Evolutionary conservation across 768 basidiomycete genomes (phyloP).

Genomic region (Lactarius trivialis): DNA sequence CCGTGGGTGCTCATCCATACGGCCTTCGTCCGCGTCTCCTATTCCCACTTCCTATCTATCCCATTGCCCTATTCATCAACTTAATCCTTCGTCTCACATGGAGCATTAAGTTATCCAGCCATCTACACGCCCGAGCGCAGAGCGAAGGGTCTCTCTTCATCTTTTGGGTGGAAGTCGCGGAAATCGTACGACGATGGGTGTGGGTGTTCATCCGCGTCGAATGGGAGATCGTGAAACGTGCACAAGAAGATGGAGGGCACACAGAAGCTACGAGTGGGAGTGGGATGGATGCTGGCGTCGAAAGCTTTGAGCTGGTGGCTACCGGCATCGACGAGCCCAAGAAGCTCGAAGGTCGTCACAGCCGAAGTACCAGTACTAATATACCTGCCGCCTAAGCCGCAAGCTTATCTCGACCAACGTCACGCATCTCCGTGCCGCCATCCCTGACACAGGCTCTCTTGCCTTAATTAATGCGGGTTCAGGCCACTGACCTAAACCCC

Average conservation of each 20-base stretch:
- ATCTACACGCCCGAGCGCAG: slow-evolving; percentile 74
- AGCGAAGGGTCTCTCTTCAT: slow-evolving; percentile 60
- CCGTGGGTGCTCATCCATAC: slow-evolving; percentile 42
- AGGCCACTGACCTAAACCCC: neutral
- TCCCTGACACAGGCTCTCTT: neutral
- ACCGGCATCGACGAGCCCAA: neutral
- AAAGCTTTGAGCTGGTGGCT: slow-evolving; percentile 9
- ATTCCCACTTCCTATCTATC: slow-evolving; percentile 80
- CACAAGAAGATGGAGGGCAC: slow-evolving; percentile 2
- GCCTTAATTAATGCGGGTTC: too few species aligned
- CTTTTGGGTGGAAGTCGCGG: slow-evolving; percentile 87
- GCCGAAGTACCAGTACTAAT: neutral
- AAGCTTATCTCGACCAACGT: neutral
- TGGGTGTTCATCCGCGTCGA: slow-evolving; percentile 98
- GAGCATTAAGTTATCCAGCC: slow-evolving; percentile 85
- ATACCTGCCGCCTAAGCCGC: neutral
- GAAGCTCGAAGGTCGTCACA: slow-evolving; percentile 2
- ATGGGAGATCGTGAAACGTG: slow-evolving; percentile 62
- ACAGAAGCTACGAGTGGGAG: neutral
- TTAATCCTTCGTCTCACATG: slow-evolving; percentile 87
- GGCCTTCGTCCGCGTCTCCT: slow-evolving; percentile 73
- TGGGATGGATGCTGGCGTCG: neutral
- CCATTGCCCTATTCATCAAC: slow-evolving; percentile 74
- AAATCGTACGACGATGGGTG: slow-evolving; percentile 88
- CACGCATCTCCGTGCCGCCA: neutral